These are phyloP conservation scores for Ilyonectria mors-panacis DNA, from an alignment of 2,329 filamentous ascomycete species.

Conservation along the genomic window DNA sequence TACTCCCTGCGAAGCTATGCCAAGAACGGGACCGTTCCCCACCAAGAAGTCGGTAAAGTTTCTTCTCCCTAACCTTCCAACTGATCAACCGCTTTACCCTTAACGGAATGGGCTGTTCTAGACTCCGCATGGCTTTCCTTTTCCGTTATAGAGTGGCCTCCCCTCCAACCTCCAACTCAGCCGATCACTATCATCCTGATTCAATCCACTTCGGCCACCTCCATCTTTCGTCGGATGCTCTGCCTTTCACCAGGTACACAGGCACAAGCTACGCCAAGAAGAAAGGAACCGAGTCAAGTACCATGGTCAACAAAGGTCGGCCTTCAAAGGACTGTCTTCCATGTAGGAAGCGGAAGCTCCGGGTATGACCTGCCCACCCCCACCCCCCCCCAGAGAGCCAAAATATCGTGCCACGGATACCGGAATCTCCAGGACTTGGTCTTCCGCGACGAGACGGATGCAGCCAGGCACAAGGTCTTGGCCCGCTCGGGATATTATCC, in stretches of 20 bases:
- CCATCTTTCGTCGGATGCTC: neutral
- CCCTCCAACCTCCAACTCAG: neutral
- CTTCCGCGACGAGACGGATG: neutral
- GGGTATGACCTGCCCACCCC: too few species aligned
- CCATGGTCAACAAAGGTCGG: neutral
- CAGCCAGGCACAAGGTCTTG: neutral
- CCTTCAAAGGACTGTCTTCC: neutral
- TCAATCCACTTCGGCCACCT: neutral
- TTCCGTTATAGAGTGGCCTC: neutral
- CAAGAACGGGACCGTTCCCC: neutral
- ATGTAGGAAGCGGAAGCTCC: neutral
- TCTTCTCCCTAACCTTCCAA: neutral
- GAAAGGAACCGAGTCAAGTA: neutral
- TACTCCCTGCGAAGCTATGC: neutral
- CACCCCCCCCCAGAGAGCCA: neutral
- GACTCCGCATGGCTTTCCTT: neutral
- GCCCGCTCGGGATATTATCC: neutral
- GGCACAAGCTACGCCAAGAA: neutral
- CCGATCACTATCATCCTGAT: neutral
- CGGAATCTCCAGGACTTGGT: neutral
- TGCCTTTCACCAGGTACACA: neutral
- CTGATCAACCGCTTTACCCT: neutral
- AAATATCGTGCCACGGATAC: neutral
- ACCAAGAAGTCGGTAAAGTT: neutral
- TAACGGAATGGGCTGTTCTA: neutral